Evolutionary conservation across 129 eudicot species (phyloP).

Genomic region (Ambrosia trifida): DNA sequence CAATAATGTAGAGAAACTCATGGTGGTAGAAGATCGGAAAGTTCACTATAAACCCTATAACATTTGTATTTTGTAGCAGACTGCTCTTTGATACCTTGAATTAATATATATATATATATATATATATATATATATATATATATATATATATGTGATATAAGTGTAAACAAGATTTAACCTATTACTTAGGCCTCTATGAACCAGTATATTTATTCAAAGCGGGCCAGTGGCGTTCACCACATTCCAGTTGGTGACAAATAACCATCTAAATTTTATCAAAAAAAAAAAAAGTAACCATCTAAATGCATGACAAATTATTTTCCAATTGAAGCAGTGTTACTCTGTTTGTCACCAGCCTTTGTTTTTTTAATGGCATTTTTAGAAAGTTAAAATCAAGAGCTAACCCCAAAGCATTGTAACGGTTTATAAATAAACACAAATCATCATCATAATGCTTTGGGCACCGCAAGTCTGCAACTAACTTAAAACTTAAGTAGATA

Average conservation of each 20-base stretch:
- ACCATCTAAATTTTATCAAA: not conserved
- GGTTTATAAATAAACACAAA: constrained; percentile 4
- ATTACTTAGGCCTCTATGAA: constrained; percentile 7
- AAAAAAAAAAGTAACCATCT: constrained; percentile 1
- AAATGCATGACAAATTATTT: not conserved
- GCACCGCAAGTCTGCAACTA: constrained; percentile 12
- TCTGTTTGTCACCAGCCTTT: not conserved
- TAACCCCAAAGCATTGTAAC: constrained; percentile 10
- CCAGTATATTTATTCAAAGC: constrained; percentile 1
- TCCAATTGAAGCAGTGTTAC: not conserved
- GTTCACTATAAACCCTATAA: constrained; percentile 4
- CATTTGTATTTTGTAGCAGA: constrained; percentile 8
- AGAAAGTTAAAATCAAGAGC: not conserved
- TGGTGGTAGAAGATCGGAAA: not conserved
- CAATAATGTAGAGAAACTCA: not conserved
- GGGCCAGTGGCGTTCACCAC: not conserved
- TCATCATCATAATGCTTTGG: not conserved
- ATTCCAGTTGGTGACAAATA: not conserved
- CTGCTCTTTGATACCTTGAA: constrained; percentile 7
- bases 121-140: too few relatives aligned
- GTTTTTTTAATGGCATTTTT: constrained; percentile 7
- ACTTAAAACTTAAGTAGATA: constrained; percentile 12
- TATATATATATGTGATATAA: not conserved
- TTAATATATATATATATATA: too few relatives aligned
- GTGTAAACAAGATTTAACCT: not conserved